Conservation (phyloP, 2,329 filamentous ascomycete species). For the Colletotrichum scovillei region DNA sequence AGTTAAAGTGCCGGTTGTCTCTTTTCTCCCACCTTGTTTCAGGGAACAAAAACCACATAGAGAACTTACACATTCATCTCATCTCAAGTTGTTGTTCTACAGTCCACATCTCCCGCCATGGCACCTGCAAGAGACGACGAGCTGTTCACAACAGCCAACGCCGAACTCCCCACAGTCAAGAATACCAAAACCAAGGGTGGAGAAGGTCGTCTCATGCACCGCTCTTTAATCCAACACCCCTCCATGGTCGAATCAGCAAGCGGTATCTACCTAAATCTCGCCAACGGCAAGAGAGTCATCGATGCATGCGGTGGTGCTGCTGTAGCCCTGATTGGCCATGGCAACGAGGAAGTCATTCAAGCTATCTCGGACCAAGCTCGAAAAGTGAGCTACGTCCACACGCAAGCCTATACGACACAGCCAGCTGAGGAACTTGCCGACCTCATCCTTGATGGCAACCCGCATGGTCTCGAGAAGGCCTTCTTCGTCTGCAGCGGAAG, state of each 20-base stretch:
- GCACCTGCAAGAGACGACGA: slow-evolving; percentile 37
- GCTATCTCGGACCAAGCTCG: slow-evolving; percentile 44
- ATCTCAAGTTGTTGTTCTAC: too few species aligned
- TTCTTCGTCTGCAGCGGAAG: slow-evolving; percentile 39
- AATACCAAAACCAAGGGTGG: background rate
- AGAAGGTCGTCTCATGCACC: slow-evolving; percentile 44
- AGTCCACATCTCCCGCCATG: slow-evolving; percentile 4
- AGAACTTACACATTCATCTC: background rate
- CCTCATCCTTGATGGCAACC: slow-evolving; percentile 36
- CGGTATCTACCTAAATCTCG: slow-evolving; percentile 49
- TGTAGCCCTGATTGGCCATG: slow-evolving; percentile 46
- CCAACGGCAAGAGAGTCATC: slow-evolving; percentile 46
- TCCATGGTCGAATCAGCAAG: slow-evolving; percentile 54
- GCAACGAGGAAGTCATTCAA: slow-evolving; percentile 41
- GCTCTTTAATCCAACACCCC: slow-evolving; percentile 45
- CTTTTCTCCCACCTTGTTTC: background rate
- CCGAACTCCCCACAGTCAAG: background rate
- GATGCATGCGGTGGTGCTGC: slow-evolving; percentile 51
- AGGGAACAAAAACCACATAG: background rate
- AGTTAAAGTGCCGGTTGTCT: background rate
- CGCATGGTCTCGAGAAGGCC: slow-evolving; percentile 34
- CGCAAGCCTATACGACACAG: slow-evolving; percentile 55
- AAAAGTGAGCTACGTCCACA: slow-evolving; percentile 44
- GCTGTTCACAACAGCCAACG: background rate
- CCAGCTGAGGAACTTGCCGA: slow-evolving; percentile 46